Evolutionary conservation across 2,329 filamentous ascomycete species (phyloP).

Genomic region (Teratosphaeria zuluensis): DNA sequence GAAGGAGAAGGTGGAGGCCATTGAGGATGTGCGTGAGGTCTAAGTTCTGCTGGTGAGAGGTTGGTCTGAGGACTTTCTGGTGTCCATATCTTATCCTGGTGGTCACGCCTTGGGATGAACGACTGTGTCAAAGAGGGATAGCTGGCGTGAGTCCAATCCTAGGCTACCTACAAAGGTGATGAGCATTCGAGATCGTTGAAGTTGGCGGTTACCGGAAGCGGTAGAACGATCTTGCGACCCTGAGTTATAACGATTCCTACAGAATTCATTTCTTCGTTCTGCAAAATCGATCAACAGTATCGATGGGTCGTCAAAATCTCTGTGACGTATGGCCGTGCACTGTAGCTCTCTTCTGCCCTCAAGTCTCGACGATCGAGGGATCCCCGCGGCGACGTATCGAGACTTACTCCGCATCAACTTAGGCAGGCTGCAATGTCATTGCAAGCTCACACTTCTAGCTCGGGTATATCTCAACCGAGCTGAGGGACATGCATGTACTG

Average conservation of each 20-base stretch:
- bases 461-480: not conserved
- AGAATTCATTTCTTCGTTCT: no score
- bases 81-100: not conserved
- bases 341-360: no score
- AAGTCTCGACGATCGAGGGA: no score
- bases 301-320: no score
- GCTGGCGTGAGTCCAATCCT: not conserved
- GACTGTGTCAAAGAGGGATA: not conserved
- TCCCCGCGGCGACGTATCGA: not conserved
- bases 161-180: no score
- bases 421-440: not conserved
- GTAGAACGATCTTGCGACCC: no score
- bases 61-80: not conserved
- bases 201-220: no score
- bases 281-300: no score
- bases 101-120: not conserved
- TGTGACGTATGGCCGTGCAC: no score
- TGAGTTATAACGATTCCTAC: no score
- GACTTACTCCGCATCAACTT: not conserved
- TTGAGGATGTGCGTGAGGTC: slow-evolving; percentile 1
- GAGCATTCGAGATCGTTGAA: no score
- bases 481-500: not conserved
- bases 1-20: slow-evolving; percentile 8
- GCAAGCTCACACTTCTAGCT: not conserved
- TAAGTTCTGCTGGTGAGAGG: not conserved